Conservation (phyloP, 1,284 basidiomycete genomes). For the Sphaerobolus stellatus region DNA sequence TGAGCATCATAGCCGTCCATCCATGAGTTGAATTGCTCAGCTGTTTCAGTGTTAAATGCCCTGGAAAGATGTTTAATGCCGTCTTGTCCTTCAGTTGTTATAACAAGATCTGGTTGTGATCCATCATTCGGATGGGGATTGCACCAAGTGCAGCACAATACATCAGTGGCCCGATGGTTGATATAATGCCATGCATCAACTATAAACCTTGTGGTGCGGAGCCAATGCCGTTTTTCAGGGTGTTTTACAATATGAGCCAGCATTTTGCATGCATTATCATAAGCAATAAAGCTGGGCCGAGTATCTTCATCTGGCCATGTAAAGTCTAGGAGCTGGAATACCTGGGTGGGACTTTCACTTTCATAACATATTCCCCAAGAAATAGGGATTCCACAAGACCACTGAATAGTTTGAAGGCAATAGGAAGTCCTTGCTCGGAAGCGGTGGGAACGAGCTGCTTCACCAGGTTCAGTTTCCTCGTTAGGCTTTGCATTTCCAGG, state of each 20-base stretch:
- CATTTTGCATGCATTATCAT: constrained; percentile 28
- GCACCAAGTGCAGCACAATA: constrained; percentile 27
- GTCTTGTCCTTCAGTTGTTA: constrained; percentile 17
- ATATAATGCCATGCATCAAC: constrained; percentile 33
- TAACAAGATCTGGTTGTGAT: constrained; percentile 30
- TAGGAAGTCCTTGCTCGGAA: no score
- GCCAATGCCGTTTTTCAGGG: constrained; percentile 19
- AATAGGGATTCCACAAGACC: no score
- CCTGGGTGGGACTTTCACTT: no score
- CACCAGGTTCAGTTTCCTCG: no score
- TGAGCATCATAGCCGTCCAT: constrained; percentile 26
- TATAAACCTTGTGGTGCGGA: constrained; percentile 25
- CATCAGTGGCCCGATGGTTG: constrained; percentile 25
- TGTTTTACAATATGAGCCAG: constrained; percentile 26
- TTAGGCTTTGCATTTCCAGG: no score
- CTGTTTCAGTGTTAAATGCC: constrained; percentile 32
- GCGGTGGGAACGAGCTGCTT: no score
- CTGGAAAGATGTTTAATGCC: constrained; percentile 19
- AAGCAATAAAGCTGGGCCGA: constrained; percentile 23
- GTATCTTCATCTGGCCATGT: no score
- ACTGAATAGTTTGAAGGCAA: no score
- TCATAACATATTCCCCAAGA: no score
- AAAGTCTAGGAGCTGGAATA: no score
- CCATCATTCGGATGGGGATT: constrained; percentile 33
- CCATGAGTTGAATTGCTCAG: constrained; percentile 33